Base-by-base conservation (phyloP, 2,329 filamentous ascomycete genomes). In the Mollisia scopiformis region DNA sequence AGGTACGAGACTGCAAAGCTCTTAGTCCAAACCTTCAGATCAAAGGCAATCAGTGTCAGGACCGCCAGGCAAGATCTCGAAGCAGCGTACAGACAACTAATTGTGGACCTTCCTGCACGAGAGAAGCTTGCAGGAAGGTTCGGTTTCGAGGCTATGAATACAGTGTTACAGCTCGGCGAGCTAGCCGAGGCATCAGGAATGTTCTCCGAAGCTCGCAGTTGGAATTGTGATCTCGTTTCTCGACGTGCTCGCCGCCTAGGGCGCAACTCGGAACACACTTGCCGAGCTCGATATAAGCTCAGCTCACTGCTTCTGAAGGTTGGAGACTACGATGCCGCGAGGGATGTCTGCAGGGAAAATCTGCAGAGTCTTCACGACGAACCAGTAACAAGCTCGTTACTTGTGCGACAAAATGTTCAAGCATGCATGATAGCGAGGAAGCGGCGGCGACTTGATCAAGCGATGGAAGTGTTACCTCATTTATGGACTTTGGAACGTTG, bases 381-480 rank as follows among this genome's bases (percentile, higher is more conserved):
- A 7, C 28, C 33, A 19, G 28, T 25, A 13, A 41, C 33, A 7
- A 16, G 37, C 19, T 35, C 19, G 14, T 23, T 55, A 19, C 19
- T 55, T 6, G 13, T 33, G 7, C 35, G 37, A 23, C 52, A 55
- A n/a, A 55, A 55, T 28, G 30, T 41, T 16, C 52, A 35, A 8
- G 33, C 33, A 13, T 55, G 52, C 35, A 35, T 33, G 21, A 43
- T 55, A 41, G 52, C 52, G 52, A 41, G 41, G 52, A 55, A 55
- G 35, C 7, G 52, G 23, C 41, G 23, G 35, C n/a, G 52, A 16
- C 11, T 55, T 6, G 52, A 55, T n/a, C 19, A 55, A 21, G 52
- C 52, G 11, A 25, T 55, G 52, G 35, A 43, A 19, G 35, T 55
- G 4, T 14, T 43, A 10, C 16, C 35, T 28, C 52, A 55, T 27